Evolutionary conservation across 805 yeast genomes (phyloP).

Genomic region (Cyberlindnera japonica): DNA sequence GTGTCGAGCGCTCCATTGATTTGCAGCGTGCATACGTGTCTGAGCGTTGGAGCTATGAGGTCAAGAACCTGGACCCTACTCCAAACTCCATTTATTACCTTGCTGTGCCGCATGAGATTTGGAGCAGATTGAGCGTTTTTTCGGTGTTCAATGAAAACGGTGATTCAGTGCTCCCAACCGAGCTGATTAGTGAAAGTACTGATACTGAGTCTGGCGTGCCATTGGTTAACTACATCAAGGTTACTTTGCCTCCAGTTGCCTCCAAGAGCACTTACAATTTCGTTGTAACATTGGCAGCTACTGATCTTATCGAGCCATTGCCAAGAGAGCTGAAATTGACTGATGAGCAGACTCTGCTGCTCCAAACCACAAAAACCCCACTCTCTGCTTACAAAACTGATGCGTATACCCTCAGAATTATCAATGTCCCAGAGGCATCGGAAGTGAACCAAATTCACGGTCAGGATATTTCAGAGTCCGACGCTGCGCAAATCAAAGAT

Average conservation of each 20-base stretch:
- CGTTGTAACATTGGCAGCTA: conserved; percentile 44
- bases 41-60: conserved; percentile 53
- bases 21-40: conserved; percentile 61
- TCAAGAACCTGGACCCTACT: conserved; percentile 52
- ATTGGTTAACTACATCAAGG: conserved; percentile 38
- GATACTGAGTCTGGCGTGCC: conserved; percentile 25
- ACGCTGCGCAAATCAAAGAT: conserved; percentile 38
- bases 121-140: conserved; percentile 41
- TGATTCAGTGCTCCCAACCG: conserved; percentile 24
- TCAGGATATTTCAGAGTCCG: conserved; percentile 32
- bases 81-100: conserved; percentile 57
- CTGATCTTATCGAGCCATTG: conserved; percentile 48
- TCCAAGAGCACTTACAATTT: conserved; percentile 55
- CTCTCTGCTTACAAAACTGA: conserved; percentile 59
- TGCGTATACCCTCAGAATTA: conserved; percentile 38
- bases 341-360: conserved; percentile 57
- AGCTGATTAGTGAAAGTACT: conserved; percentile 26
- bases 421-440: conserved; percentile 45
- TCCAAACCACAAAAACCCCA: conserved; percentile 52
- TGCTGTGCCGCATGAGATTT: conserved; percentile 49
- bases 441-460: conserved; percentile 34
- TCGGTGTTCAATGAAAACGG: conserved; percentile 34
- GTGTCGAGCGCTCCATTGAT: conserved; percentile 57
- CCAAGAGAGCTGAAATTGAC: conserved; percentile 61
- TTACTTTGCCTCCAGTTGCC: conserved; percentile 58